Conservation (phyloP, 768 basidiomycete species). For the Trametes cubensis region DNA sequence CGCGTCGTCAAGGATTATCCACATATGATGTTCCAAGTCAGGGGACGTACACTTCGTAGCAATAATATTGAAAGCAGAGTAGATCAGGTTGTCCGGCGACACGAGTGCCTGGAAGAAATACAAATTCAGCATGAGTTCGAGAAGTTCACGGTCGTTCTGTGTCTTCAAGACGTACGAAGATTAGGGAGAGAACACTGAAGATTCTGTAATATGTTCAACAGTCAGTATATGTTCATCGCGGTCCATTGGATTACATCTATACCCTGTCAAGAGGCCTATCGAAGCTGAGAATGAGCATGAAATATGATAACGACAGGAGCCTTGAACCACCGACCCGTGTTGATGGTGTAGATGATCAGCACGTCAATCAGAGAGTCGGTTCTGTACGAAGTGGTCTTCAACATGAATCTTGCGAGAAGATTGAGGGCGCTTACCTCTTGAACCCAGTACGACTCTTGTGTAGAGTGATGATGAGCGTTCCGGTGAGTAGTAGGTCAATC, state of each 20-base stretch:
- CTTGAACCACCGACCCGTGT: conserved; percentile 1
- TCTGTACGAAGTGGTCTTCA: neutral
- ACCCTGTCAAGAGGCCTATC: conserved; percentile 8
- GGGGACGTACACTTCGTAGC: conserved; percentile 5
- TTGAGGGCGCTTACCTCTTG: neutral
- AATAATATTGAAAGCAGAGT: conserved; percentile 11
- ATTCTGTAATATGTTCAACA: neutral
- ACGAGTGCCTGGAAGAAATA: neutral
- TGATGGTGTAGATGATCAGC: conserved; percentile 13
- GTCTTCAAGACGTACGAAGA: neutral
- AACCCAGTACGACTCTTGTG: conserved; percentile 2
- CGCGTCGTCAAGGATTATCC: too few relatives aligned
- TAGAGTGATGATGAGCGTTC: conserved; percentile 4
- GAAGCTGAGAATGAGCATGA: neutral
- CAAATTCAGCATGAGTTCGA: neutral
- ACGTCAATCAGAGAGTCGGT: conserved; percentile 7
- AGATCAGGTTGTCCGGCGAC: conserved; percentile 6
- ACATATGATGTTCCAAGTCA: too few relatives aligned
- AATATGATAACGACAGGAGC: too few relatives aligned
- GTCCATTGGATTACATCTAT: too few relatives aligned
- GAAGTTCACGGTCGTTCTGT: too few relatives aligned
- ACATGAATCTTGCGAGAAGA: neutral
- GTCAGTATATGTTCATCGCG: too few relatives aligned
- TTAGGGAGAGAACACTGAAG: conserved; percentile 5
- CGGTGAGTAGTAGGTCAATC: conserved; percentile 14